Conservation (phyloP, 306 rosid species). For the Hylodesmum podocarpum region DNA sequence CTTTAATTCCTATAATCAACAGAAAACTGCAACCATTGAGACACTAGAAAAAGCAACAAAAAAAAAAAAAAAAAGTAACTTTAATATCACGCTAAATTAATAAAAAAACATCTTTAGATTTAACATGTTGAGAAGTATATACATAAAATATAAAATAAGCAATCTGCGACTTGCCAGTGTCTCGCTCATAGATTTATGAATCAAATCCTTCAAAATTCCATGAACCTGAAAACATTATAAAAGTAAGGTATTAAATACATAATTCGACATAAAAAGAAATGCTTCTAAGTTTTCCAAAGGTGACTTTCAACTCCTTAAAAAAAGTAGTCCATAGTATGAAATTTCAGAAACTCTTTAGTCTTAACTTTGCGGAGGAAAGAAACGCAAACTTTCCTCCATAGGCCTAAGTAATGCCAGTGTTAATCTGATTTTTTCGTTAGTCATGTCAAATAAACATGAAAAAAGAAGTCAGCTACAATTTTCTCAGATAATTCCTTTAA, state of each 20-base stretch:
- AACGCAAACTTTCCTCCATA: constrained; percentile 2
- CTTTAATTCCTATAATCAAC: constrained; percentile 68
- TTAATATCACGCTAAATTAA: background rate
- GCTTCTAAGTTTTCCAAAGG: background rate
- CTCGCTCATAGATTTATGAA: constrained; percentile 82
- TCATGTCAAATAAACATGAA: background rate
- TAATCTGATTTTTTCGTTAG: background rate
- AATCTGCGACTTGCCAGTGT: constrained; percentile 59
- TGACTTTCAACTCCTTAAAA: constrained; percentile 11
- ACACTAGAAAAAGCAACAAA: background rate
- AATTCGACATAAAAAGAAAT: background rate
- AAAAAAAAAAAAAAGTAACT: background rate
- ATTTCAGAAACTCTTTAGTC: background rate
- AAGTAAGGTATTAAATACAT: constrained; percentile 6
- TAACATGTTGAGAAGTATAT: constrained; percentile 18
- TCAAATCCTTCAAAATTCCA: constrained; percentile 77
- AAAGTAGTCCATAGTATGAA: background rate
- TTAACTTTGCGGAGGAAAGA: constrained; percentile 10
- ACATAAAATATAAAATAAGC: background rate
- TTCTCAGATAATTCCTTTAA: background rate
- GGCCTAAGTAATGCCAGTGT: background rate
- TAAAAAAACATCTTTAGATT: background rate
- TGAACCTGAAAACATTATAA: constrained; percentile 67
- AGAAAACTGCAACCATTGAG: background rate
- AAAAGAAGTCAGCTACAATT: constrained; percentile 2